These are phyloP conservation scores for Epichloe aotearoae DNA, from an alignment of 2,329 filamentous ascomycete genomes.

Conservation along the genomic window DNA sequence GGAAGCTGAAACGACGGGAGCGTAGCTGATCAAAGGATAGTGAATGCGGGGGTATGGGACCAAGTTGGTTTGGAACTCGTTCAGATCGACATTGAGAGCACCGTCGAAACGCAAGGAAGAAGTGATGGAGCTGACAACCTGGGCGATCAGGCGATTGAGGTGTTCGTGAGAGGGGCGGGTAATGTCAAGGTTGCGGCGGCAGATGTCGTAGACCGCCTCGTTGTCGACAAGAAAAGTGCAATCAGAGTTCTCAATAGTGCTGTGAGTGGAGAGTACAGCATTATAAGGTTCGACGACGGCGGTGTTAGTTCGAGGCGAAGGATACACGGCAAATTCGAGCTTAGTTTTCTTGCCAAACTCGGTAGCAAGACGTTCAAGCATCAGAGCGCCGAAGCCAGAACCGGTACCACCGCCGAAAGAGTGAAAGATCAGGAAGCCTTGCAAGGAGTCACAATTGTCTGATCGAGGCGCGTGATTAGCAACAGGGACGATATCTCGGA, in stretches of 20 bases:
- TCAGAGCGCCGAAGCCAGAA: conserved; percentile 58
- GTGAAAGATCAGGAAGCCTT: conserved; percentile 64
- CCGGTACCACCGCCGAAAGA: conserved; percentile 62
- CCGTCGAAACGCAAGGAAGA: conserved; percentile 60
- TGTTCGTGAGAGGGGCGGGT: conserved; percentile 57
- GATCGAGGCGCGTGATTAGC: conserved; percentile 10
- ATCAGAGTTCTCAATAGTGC: conserved; percentile 66
- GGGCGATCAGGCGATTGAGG: conserved; percentile 59
- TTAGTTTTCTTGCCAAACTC: conserved; percentile 69
- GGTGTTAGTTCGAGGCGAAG: conserved; percentile 55
- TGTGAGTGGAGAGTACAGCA: conserved; percentile 59
- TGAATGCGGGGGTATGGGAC: conserved; percentile 63
- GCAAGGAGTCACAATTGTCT: conserved; percentile 63
- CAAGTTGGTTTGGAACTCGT: conserved; percentile 68
- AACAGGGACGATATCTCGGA: neutral
- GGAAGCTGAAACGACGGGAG: conserved; percentile 55
- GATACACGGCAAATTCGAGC: conserved; percentile 63
- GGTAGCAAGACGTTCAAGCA: conserved; percentile 59
- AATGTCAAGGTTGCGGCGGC: conserved; percentile 58
- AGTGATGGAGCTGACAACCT: conserved; percentile 64
- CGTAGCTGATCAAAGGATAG: conserved; percentile 62
- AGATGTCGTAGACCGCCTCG: conserved; percentile 64
- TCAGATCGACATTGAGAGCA: conserved; percentile 60
- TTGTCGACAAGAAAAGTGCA: conserved; percentile 68
- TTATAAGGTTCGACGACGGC: conserved; percentile 65